phyloP scores from a whole-genome alignment of 257 asterid species.

The Nicotiana benthamiana region DNA sequence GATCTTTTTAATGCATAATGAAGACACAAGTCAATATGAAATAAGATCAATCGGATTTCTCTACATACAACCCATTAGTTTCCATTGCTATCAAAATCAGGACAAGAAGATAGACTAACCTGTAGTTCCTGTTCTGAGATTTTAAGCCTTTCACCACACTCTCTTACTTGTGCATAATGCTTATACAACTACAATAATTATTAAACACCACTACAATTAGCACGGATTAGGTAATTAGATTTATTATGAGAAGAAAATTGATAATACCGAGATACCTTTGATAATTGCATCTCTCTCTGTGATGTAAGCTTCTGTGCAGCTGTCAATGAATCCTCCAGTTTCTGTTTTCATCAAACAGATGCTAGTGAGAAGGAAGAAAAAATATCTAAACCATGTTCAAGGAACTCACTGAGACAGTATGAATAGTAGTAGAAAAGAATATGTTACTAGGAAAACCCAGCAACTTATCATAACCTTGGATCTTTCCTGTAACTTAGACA shows the following conservation, averaged over 20 bases:
- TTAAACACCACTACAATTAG: conserved; percentile 4
- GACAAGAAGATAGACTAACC: conserved; percentile 33
- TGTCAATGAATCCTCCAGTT: conserved; percentile 55
- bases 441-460: background rate
- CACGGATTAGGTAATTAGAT: conserved; percentile 3
- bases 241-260: background rate
- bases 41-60: background rate
- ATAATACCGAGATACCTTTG: conserved; percentile 42
- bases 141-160: conserved; percentile 53
- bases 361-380: conserved; percentile 11
- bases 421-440: background rate
- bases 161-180: conserved; percentile 54
- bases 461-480: conserved; percentile 41
- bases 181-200: conserved; percentile 49
- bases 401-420: background rate
- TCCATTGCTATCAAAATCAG: background rate
- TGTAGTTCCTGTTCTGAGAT: conserved; percentile 65
- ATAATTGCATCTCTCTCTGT: conserved; percentile 46
- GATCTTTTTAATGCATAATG: background rate
- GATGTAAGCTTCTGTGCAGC: conserved; percentile 49
- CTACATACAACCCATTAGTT: background rate
- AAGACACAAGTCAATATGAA: background rate
- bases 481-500: conserved; percentile 52
- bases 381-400: background rate
- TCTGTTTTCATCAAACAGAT: conserved; percentile 31